Conservation (phyloP, 2,329 filamentous ascomycete species). For the Stromatinia cepivora region DNA sequence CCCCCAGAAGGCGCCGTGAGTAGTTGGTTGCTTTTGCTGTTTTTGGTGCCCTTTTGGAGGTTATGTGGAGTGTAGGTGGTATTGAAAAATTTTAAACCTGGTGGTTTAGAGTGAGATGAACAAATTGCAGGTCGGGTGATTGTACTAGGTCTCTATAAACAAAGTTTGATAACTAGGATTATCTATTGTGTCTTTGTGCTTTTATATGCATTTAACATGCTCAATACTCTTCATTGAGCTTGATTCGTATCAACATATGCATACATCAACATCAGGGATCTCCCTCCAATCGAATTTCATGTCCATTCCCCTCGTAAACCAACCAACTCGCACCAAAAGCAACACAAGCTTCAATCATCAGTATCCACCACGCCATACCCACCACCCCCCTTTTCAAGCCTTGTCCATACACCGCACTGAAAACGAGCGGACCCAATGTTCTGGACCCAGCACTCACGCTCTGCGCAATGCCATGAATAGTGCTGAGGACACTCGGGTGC, state of each 20-base stretch:
- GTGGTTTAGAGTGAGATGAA: too few species aligned
- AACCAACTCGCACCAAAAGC: background rate
- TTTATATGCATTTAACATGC: background rate
- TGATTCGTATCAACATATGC: background rate
- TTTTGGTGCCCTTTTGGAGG: background rate
- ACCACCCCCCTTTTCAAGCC: background rate
- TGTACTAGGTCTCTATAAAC: background rate
- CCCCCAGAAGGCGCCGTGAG: too few species aligned
- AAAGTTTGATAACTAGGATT: background rate
- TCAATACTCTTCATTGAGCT: too few species aligned
- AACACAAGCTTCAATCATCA: slow-evolving; percentile 1
- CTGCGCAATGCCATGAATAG: slow-evolving; percentile 1
- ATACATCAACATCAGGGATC: background rate
- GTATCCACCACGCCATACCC: slow-evolving; percentile 3
- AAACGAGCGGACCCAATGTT: slow-evolving; percentile 1
- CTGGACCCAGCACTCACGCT: background rate
- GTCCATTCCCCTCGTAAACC: slow-evolving; percentile 10
- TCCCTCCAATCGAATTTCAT: slow-evolving; percentile 11
- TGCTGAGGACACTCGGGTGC: background rate
- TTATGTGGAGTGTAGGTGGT: too few species aligned
- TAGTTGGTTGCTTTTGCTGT: background rate
- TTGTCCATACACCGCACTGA: slow-evolving; percentile 1
- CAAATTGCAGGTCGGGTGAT: too few species aligned
- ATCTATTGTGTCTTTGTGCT: background rate
- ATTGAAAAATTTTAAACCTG: too few species aligned